Evolutionary conservation across 1,284 basidiomycete species (phyloP).

Genomic region (Cryptococcus deneoformans): DNA sequence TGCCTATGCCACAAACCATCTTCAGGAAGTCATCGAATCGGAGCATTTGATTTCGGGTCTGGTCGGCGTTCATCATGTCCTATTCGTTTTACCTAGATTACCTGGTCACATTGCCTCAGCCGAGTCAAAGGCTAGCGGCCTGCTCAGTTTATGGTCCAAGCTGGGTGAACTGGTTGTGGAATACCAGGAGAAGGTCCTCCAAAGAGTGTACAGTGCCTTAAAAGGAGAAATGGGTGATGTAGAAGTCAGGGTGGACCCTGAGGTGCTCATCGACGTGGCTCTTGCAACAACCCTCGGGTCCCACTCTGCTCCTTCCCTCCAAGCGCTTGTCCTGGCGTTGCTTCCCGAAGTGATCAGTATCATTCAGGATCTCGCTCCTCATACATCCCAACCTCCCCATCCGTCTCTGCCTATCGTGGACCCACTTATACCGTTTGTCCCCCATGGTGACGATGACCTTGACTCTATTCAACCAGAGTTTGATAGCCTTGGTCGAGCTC

Average conservation of each 20-base stretch:
- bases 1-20: conserved; percentile 27
- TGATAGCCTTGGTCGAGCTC: conserved; percentile 49
- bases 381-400: conserved; percentile 53
- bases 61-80: conserved; percentile 38
- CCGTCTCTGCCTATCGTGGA: conserved; percentile 63
- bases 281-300: conserved; percentile 24
- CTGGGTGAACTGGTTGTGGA: conserved; percentile 7
- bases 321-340: conserved; percentile 16
- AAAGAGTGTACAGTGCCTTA: conserved; percentile 23
- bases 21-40: conserved; percentile 24
- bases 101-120: conserved; percentile 8
- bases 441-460: not conserved
- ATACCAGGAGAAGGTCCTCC: conserved; percentile 14
- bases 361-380: conserved; percentile 14
- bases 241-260: conserved; percentile 27
- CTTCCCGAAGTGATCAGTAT: conserved; percentile 22
- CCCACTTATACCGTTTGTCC: conserved; percentile 46
- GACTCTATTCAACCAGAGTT: conserved; percentile 22
- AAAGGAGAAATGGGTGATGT: conserved; percentile 15
- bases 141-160: conserved; percentile 21
- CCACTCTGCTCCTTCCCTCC: conserved; percentile 9
- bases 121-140: conserved; percentile 3
- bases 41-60: conserved; percentile 29
- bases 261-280: conserved; percentile 37
- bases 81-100: conserved; percentile 29